A percentile compares a stretch with the other conserved stretches of the same genome.
phyloP scores from a whole-genome alignment of 2,329 filamentous ascomycete genomes.

The Monosporascus cannonballus region DNA sequence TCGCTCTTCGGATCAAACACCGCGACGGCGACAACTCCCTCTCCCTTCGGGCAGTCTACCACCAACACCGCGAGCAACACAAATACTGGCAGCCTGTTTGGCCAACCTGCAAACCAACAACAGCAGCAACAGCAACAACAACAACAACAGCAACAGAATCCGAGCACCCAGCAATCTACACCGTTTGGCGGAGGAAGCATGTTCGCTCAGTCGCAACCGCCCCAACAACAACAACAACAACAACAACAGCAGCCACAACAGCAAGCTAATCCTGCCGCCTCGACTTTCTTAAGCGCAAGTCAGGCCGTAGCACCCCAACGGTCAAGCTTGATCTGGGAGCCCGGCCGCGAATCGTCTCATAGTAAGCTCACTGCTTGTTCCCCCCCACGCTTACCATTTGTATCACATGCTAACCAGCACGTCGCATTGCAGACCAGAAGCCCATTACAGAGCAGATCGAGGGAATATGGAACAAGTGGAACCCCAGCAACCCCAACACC shows the following conservation, averaged over 20 bases:
- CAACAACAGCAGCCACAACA: constrained; percentile 30
- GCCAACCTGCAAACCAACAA: constrained; percentile 33
- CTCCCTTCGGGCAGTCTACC: constrained; percentile 24
- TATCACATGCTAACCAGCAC: constrained; percentile 4
- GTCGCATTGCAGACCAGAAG: constrained; percentile 55
- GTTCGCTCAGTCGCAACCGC: constrained; percentile 28
- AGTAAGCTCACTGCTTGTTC: neutral
- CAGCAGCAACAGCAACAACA: constrained; percentile 29
- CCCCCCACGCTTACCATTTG: neutral
- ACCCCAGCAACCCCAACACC: constrained; percentile 60
- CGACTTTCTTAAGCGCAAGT: constrained; percentile 39
- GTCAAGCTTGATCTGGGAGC: constrained; percentile 23
- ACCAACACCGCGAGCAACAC: constrained; percentile 17
- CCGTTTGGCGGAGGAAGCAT: constrained; percentile 23
- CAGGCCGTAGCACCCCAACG: constrained; percentile 22
- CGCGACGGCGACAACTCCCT: constrained; percentile 24
- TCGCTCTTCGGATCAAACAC: constrained; percentile 16
- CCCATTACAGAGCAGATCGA: constrained; percentile 69
- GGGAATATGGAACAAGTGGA: constrained; percentile 67
- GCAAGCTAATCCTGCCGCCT: constrained; percentile 33
- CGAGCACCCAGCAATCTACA: constrained; percentile 16
- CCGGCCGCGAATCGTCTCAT: constrained; percentile 24
- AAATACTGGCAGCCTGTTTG: constrained; percentile 32
- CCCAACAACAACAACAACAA: constrained; percentile 31
- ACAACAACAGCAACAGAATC: constrained; percentile 20